Evolutionary conservation across 1,139 yeast genomes (phyloP), one percentile per base, ranked within the genome.

Genomic region (Suhomyces yuchorum): DNA sequence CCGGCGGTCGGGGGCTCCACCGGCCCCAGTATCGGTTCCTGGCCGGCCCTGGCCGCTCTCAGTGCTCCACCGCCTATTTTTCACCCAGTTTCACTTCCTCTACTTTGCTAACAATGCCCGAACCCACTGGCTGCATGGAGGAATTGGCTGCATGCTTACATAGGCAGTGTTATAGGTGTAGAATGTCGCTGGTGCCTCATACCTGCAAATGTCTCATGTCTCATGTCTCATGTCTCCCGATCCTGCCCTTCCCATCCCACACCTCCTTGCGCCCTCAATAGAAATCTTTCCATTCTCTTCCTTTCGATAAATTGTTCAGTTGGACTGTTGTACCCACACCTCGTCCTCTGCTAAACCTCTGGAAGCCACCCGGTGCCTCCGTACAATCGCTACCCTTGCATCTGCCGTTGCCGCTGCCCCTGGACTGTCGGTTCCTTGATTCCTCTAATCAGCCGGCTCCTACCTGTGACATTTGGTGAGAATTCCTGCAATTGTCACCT

Each of bases 161-260:
- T 26, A 11, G n/a, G 14, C 14, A 26, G 30, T 26, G 30, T 26
- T 12, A n/a, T 26, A 12, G 30, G 3, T 11, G 30, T 4, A 26
- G 30, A 26, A 26, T 26, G 30, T 26, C 30, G 30, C 34, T 14
- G 18, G 11, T 15, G 18, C 14, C 34, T 30, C 18, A 30, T 42
- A 32, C 8, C 28, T 41, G 14, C 37, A n/a, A n/a, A n/a, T 43
- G 46, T 43, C 42, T 37, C 22, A 17, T 43, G 46, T 43, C 46
- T 41, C n/a, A 43, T 43, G 46, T 43, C 42, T 32, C 32, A n/a
- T 43, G 46, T 43, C 46, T 43, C 42, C 26, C 42, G 42, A 41
- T 41, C 46, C 32, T 43, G 46, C 39, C 46, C 44, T 37, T 33
- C 46, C 46, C 46, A 37, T 28, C 39, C 38, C 39, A 41, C 39